Conservation (phyloP, 371 early-diverging fungal species). For the Lichtheimia hyalospora region DNA sequence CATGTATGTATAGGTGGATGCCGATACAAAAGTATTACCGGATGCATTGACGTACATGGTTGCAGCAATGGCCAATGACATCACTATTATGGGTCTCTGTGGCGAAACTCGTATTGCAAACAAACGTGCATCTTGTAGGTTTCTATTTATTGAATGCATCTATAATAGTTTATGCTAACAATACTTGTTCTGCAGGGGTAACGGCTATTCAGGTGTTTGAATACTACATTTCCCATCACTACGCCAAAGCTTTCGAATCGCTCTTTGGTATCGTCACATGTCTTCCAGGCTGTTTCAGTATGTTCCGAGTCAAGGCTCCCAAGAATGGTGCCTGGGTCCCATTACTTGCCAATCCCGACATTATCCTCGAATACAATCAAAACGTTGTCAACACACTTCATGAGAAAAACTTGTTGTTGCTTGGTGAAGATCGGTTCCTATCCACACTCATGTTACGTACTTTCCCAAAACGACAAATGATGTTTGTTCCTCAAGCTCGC, state of each 20-base stretch:
- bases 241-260: slow-evolving; percentile 93
- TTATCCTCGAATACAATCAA: slow-evolving; percentile 88
- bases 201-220: slow-evolving; percentile 81
- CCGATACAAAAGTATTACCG: slow-evolving; percentile 87
- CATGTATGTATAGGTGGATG: slow-evolving; percentile 71
- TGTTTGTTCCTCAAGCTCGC: slow-evolving; percentile 91
- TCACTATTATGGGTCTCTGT: slow-evolving; percentile 82
- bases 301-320: slow-evolving; percentile 84
- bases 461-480: slow-evolving; percentile 89
- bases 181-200: slow-evolving; percentile 20
- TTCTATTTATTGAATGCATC: too few relatives aligned
- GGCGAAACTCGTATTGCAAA: slow-evolving; percentile 89
- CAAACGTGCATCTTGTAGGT: slow-evolving; percentile 58
- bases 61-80: slow-evolving; percentile 81
- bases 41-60: slow-evolving; percentile 81
- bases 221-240: slow-evolving; percentile 97
- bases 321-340: slow-evolving; percentile 81
- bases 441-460: slow-evolving; percentile 93
- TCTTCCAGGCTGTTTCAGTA: slow-evolving; percentile 95
- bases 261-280: slow-evolving; percentile 99
- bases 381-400: slow-evolving; percentile 91
- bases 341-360: slow-evolving; percentile 85
- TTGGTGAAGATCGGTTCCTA: slow-evolving; percentile 97
- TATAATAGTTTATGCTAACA: too few relatives aligned
- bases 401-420: slow-evolving; percentile 89